phyloP scores from a whole-genome alignment of 2,329 filamentous ascomycete species.

The Golovinomyces cichoracearum region DNA sequence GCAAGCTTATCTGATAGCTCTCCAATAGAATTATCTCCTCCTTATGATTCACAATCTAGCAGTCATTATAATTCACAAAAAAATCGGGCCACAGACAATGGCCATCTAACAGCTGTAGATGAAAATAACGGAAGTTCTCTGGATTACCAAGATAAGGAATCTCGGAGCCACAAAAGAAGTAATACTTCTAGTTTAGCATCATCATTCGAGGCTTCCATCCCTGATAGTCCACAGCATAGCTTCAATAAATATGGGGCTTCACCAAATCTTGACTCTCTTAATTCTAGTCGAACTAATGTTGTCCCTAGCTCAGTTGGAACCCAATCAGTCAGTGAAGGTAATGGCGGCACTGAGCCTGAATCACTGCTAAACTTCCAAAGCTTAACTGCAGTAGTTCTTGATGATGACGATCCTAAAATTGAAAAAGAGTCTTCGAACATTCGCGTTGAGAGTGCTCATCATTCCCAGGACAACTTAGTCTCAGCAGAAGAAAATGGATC shows the following conservation, averaged over 20 bases:
- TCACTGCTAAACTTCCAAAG: slow-evolving; percentile 82
- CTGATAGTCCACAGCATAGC: slow-evolving; percentile 19
- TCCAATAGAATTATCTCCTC: slow-evolving; percentile 7
- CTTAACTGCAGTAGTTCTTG: slow-evolving; percentile 58
- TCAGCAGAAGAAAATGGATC: no score
- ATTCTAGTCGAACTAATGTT: slow-evolving; percentile 28
- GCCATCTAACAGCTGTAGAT: slow-evolving; percentile 5
- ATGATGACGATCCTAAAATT: slow-evolving; percentile 22
- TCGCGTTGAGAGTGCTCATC: not conserved
- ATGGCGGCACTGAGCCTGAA: slow-evolving; percentile 27
- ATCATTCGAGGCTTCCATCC: slow-evolving; percentile 42
- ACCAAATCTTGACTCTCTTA: slow-evolving; percentile 25
- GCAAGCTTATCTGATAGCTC: slow-evolving; percentile 3
- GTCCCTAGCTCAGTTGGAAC: slow-evolving; percentile 15
- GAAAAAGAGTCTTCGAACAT: not conserved
- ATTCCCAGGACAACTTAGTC: not conserved
- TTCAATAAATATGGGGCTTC: slow-evolving; percentile 16
- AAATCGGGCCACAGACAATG: slow-evolving; percentile 8
- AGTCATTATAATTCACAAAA: slow-evolving; percentile 6
- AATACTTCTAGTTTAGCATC: slow-evolving; percentile 66
- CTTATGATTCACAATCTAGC: no score
- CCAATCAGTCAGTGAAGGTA: slow-evolving; percentile 24
- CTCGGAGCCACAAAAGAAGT: slow-evolving; percentile 20
- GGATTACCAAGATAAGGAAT: slow-evolving; percentile 3
- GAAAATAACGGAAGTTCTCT: slow-evolving; percentile 22